phyloP scores from a whole-genome alignment of 2,329 filamentous ascomycete species.

The Pseudopithomyces chartarum region DNA sequence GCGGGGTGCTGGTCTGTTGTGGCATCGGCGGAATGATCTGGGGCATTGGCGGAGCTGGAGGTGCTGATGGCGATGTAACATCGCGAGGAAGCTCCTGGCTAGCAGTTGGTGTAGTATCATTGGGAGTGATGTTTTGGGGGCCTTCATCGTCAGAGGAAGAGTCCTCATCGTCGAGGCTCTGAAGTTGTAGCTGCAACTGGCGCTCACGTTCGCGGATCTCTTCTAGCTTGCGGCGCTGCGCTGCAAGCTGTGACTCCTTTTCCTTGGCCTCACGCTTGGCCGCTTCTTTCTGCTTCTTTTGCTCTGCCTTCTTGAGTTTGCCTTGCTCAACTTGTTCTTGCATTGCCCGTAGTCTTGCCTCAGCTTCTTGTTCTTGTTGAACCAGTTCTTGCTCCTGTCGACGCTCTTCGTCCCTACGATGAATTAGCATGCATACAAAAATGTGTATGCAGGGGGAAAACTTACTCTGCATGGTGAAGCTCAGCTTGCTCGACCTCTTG shows the following conservation, averaged over 20 bases:
- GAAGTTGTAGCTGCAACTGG: constrained; percentile 85
- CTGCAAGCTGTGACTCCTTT: constrained; percentile 81
- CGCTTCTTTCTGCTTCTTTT: constrained; percentile 90
- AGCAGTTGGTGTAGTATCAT: constrained; percentile 63
- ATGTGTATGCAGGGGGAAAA: constrained; percentile 33
- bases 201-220: constrained; percentile 87
- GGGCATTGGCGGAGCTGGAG: constrained; percentile 52
- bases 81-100: constrained; percentile 58
- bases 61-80: constrained; percentile 50
- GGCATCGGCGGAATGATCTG: constrained; percentile 32
- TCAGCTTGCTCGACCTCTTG: constrained; percentile 77
- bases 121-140: constrained; percentile 69
- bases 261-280: constrained; percentile 85
- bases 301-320: constrained; percentile 95
- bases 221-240: constrained; percentile 89
- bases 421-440: constrained; percentile 24
- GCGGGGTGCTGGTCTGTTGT: constrained; percentile 49
- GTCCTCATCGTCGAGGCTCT: constrained; percentile 72
- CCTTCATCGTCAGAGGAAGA: constrained; percentile 79
- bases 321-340: constrained; percentile 93
- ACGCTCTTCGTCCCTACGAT: constrained; percentile 69
- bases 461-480: constrained; percentile 82
- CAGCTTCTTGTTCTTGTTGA: constrained; percentile 78
- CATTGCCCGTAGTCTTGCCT: constrained; percentile 82
- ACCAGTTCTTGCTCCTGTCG: constrained; percentile 80